Percentiles rank a stretch among this genome's conserved stretches.
These are phyloP conservation scores for Moricandia moricandioides DNA, from an alignment of 345 rosid species.

Conservation along the genomic window DNA sequence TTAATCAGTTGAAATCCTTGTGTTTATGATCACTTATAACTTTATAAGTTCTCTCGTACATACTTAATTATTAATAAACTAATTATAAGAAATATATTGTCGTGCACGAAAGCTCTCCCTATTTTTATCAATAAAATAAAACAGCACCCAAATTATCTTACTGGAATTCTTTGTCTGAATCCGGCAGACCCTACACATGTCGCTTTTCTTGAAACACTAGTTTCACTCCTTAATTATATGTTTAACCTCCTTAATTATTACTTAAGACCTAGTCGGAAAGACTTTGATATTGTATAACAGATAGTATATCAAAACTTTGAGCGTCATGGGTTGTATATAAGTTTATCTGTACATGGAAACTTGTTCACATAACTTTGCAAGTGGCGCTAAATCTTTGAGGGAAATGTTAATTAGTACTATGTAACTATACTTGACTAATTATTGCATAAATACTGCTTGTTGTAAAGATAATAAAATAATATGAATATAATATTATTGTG, in stretches of 20 bases:
- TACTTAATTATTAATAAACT: background rate
- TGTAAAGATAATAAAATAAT: background rate
- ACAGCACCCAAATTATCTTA: background rate
- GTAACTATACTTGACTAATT: background rate
- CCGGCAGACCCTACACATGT: constrained; percentile 34
- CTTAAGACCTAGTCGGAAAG: constrained; percentile 16
- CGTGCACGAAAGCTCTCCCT: constrained; percentile 35
- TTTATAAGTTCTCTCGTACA: constrained; percentile 4
- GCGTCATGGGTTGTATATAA: background rate
- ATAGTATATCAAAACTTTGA: constrained; percentile 6
- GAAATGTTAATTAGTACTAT: constrained; percentile 6
- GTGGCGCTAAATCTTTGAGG: background rate
- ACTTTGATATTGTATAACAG: constrained; percentile 4
- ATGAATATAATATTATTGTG: constrained; percentile 13
- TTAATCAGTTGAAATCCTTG: constrained; percentile 22
- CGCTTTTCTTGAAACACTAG: constrained; percentile 37
- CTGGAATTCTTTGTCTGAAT: constrained; percentile 12
- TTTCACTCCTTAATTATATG: constrained; percentile 9
- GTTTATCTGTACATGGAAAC: background rate
- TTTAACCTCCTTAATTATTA: constrained; percentile 13
- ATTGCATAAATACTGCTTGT: background rate
- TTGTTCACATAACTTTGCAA: background rate
- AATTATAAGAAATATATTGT: constrained; percentile 8
- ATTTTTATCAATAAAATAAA: background rate
- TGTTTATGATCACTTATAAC: constrained; percentile 8